phyloP scores from a whole-genome alignment of 306 rosid species.

The Vigna trinervia region DNA sequence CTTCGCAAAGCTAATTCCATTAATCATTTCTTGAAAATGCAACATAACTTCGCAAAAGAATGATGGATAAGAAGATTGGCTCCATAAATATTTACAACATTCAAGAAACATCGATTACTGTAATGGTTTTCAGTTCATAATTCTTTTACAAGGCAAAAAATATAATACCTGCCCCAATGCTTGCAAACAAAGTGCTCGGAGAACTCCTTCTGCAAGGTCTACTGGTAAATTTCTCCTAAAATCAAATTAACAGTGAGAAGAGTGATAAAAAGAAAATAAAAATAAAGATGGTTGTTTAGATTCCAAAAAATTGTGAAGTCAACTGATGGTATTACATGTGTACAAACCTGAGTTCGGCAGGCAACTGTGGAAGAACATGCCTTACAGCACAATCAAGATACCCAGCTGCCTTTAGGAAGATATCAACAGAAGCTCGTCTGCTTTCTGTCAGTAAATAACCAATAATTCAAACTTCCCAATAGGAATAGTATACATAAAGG shows the following conservation, averaged over 20 bases:
- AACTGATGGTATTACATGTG: slow-evolving; percentile 33
- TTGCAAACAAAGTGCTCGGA: slow-evolving; percentile 93
- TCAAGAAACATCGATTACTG: neutral
- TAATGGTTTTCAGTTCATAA: slow-evolving; percentile 29
- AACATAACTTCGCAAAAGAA: slow-evolving; percentile 31
- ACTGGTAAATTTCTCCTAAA: slow-evolving; percentile 93
- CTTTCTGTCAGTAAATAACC: slow-evolving; percentile 71
- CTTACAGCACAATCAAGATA: slow-evolving; percentile 96
- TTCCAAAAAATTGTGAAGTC: slow-evolving; percentile 16
- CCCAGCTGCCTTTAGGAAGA: slow-evolving; percentile 95
- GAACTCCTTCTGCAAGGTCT: slow-evolving; percentile 93
- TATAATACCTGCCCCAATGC: slow-evolving; percentile 87
- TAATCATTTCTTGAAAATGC: slow-evolving; percentile 7
- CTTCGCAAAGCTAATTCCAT: neutral
- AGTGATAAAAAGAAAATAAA: slow-evolving; percentile 23
- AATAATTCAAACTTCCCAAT: slow-evolving; percentile 44
- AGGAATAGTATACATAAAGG: slow-evolving; percentile 40
- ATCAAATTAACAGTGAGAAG: slow-evolving; percentile 45
- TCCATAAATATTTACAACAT: neutral
- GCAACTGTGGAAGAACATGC: slow-evolving; percentile 93
- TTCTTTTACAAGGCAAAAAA: slow-evolving; percentile 27
- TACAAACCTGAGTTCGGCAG: slow-evolving; percentile 82
- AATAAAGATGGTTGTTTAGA: slow-evolving; percentile 23
- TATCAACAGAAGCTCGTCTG: slow-evolving; percentile 91
- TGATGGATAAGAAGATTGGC: neutral